phyloP scores from a whole-genome alignment of 2,329 filamentous ascomycete species.

The Colletotrichum theobromicola region DNA sequence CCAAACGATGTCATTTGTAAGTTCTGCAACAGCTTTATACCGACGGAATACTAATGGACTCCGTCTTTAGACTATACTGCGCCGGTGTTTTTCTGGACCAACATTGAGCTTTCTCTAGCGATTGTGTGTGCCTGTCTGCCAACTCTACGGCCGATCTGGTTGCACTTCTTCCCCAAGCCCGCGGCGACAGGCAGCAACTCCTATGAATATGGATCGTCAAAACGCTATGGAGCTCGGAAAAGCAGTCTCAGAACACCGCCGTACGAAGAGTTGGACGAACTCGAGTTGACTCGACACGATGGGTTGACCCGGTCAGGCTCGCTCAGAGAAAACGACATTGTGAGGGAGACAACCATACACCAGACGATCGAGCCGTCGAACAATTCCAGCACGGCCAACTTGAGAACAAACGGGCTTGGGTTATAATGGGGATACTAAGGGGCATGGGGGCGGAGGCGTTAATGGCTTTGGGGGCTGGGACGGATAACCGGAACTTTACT shows the following conservation, averaged over 20 bases:
- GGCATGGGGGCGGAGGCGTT: background rate
- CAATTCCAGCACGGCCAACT: slow-evolving; percentile 9
- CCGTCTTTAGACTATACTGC: slow-evolving; percentile 26
- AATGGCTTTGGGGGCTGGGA: background rate
- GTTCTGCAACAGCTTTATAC: background rate
- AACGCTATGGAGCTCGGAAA: background rate
- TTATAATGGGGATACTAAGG: background rate
- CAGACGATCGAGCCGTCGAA: slow-evolving; percentile 9
- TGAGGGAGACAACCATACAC: slow-evolving; percentile 7
- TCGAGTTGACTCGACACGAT: background rate
- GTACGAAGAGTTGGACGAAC: slow-evolving; percentile 14
- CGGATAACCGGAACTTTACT: background rate
- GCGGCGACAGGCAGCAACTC: background rate
- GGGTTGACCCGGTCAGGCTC: background rate
- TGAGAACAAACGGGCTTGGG: background rate
- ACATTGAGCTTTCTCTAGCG: slow-evolving; percentile 44
- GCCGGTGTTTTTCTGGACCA: slow-evolving; percentile 39
- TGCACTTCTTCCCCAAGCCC: slow-evolving; percentile 19
- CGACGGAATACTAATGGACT: background rate
- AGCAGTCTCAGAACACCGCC: background rate
- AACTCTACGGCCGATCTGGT: slow-evolving; percentile 36
- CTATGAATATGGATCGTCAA: slow-evolving; percentile 10
- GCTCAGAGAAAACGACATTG: background rate
- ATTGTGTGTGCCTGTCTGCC: slow-evolving; percentile 45
- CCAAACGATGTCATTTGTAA: slow-evolving; percentile 31